Conservation (phyloP, 768 basidiomycete species). For the Trametopsis cervina region DNA sequence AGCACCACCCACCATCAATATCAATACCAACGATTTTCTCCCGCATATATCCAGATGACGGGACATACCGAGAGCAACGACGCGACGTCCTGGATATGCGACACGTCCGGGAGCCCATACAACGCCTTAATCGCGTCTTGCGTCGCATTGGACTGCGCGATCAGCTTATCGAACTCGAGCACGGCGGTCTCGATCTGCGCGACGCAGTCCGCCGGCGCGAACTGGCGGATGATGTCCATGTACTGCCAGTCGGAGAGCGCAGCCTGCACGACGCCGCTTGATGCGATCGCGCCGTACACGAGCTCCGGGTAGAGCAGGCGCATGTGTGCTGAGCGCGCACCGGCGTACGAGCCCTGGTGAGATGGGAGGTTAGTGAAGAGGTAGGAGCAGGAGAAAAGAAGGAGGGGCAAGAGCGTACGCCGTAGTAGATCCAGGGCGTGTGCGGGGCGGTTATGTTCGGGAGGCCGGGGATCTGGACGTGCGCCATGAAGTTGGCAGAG, state of each 20-base stretch:
- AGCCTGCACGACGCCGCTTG: constrained; percentile 88
- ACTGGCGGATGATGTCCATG: constrained; percentile 73
- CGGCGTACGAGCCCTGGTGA: constrained; percentile 81
- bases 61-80: constrained; percentile 53
- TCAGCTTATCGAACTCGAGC: constrained; percentile 52
- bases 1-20: neutral
- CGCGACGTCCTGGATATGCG: constrained; percentile 75
- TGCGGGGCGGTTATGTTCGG: constrained; percentile 60
- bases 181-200: constrained; percentile 53
- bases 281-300: constrained; percentile 85
- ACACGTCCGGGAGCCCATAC: constrained; percentile 65
- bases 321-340: constrained; percentile 92
- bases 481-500: constrained; percentile 80
- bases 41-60: neutral
- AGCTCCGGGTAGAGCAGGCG: constrained; percentile 80
- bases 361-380: neutral
- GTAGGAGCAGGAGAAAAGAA: neutral
- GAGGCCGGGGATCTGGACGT: constrained; percentile 63
- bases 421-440: constrained; percentile 87
- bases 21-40: neutral
- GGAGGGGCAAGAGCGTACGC: too few species aligned
- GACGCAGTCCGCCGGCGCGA: constrained; percentile 59
- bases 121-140: constrained; percentile 56
- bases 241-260: constrained; percentile 81
- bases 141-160: constrained; percentile 35